Evolutionary conservation across 176 grass and related monocot genomes (phyloP), one percentile per base, ranked within the genome.

Genomic region (Cocos nucifera): DNA sequence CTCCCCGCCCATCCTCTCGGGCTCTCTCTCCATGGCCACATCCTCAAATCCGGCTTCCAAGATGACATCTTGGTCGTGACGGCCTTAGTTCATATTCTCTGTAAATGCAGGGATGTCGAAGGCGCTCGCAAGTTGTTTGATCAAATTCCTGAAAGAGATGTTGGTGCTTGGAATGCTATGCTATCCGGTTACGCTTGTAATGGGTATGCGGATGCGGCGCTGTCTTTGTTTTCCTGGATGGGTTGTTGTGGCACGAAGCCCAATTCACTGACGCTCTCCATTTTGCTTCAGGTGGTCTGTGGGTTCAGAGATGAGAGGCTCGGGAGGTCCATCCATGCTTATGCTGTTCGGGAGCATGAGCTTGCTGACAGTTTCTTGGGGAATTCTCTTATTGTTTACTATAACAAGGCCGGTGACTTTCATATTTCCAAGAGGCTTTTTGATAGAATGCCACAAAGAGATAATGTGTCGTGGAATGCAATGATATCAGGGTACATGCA

Each of bases 371-470:
- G 20, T 61, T 71, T 71, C 69, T 61, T 71, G 69, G 39, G 30
- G 17, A 71, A 71, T 71, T 71, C 69, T 7, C 57, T 71, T 29
- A 22, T 71, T 61, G 69, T 71, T 20, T 71, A 60, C 56, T 71
- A 71, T 49, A 71, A 61, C 56, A 71, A 29, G 57, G 16, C 7
- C 7, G 69, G 57, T 3, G 57, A 71, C 28, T 39, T 25, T 28
- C 69, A 71, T 60, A 29, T 61, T 24, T 59, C 69, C 15, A 48
- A 71, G 56, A 61, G 32, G 28, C 14, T 71, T 26, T 71, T 71
- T 29, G 16, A 52, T 39, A 60, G 39, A 22, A 60, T 71, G 56
- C 16, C 18, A 17, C 22, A 5, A 60, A 71, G 57, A 51, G 57
- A 71, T 52, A 57, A 27, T 17, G 69, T 71, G 4, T 60, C 69